These are phyloP conservation scores for Rhodofomes roseus DNA, from an alignment of 1,284 basidiomycete species.

Conservation along the genomic window DNA sequence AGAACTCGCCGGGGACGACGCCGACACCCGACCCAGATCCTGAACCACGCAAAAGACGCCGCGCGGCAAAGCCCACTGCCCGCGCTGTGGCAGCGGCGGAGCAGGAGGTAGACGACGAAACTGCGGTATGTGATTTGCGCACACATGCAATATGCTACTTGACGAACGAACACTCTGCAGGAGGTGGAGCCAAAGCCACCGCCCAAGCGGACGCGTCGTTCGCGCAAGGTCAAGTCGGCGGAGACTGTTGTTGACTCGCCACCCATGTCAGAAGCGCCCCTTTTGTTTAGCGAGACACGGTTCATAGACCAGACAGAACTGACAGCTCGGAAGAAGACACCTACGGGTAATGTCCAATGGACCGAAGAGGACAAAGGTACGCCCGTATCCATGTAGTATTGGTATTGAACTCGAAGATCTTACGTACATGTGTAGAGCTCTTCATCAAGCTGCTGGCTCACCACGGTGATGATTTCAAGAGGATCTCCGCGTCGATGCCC, in stretches of 20 bases:
- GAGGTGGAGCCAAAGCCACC: constrained; percentile 25
- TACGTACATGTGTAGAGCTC: constrained; percentile 41
- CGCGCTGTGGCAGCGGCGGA: constrained; percentile 25
- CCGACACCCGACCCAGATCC: constrained; percentile 61
- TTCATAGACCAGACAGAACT: constrained; percentile 30
- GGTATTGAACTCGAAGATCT: too few relatives aligned
- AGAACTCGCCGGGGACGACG: constrained; percentile 46
- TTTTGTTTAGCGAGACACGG: constrained; percentile 22
- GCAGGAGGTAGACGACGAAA: constrained; percentile 34
- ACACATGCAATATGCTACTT: neutral
- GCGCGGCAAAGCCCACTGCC: constrained; percentile 25
- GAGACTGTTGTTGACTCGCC: constrained; percentile 11
- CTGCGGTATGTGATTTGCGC: constrained; percentile 22
- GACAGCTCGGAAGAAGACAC: constrained; percentile 33
- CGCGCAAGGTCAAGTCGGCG: constrained; percentile 25
- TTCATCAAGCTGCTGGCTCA: constrained; percentile 65
- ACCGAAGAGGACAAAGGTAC: constrained; percentile 58
- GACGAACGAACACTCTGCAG: constrained; percentile 6
- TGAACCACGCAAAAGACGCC: constrained; percentile 40
- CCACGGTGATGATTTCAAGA: constrained; percentile 74
- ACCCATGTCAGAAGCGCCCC: constrained; percentile 26
- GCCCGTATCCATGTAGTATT: too few relatives aligned
- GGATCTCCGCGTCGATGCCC: constrained; percentile 70
- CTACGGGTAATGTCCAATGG: constrained; percentile 38
- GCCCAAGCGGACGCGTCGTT: constrained; percentile 30